phyloP scores from a whole-genome alignment of 192 early-diverging fungal species.

The Gryganskiella cystojenkinii region DNA sequence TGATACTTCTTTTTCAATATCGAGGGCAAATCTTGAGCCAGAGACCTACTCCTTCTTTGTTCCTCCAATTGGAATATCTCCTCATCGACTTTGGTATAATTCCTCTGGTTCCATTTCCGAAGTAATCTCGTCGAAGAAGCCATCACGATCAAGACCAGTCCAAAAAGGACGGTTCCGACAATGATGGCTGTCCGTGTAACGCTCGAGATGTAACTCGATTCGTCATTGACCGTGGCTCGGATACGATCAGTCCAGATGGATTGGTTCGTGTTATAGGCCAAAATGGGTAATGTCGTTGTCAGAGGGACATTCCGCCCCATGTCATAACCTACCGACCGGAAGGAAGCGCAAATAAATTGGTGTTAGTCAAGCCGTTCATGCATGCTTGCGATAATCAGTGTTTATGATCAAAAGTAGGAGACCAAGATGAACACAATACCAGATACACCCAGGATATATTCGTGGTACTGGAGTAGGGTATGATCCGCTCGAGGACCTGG shows the following conservation, averaged over 20 bases:
- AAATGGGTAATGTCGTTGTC: slow-evolving; percentile 11
- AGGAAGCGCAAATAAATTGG: background rate
- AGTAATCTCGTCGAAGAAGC: slow-evolving; percentile 28
- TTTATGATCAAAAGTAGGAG: background rate
- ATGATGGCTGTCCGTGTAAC: slow-evolving; percentile 33
- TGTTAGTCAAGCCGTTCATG: too few relatives aligned
- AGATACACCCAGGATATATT: slow-evolving; percentile 39
- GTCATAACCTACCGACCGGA: slow-evolving; percentile 19
- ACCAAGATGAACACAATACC: slow-evolving; percentile 7
- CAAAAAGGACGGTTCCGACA: slow-evolving; percentile 29
- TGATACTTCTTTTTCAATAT: slow-evolving; percentile 44
- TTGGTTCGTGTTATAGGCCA: slow-evolving; percentile 38
- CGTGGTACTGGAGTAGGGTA: slow-evolving; percentile 37
- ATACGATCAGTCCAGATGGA: slow-evolving; percentile 33
- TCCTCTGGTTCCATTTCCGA: slow-evolving; percentile 46
- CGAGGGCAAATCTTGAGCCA: slow-evolving; percentile 23
- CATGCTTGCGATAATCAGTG: background rate
- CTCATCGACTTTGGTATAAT: slow-evolving; percentile 27
- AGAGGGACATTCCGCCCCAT: slow-evolving; percentile 30
- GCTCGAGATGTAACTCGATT: slow-evolving; percentile 30
- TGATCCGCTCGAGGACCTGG: slow-evolving; percentile 46
- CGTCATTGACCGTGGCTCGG: slow-evolving; percentile 20
- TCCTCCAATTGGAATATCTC: slow-evolving; percentile 37
- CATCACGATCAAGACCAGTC: slow-evolving; percentile 12
- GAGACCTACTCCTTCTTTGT: slow-evolving; percentile 13